Evolutionary conservation across 2,329 filamentous ascomycete species (phyloP).

Genomic region (Fusarium continuum): DNA sequence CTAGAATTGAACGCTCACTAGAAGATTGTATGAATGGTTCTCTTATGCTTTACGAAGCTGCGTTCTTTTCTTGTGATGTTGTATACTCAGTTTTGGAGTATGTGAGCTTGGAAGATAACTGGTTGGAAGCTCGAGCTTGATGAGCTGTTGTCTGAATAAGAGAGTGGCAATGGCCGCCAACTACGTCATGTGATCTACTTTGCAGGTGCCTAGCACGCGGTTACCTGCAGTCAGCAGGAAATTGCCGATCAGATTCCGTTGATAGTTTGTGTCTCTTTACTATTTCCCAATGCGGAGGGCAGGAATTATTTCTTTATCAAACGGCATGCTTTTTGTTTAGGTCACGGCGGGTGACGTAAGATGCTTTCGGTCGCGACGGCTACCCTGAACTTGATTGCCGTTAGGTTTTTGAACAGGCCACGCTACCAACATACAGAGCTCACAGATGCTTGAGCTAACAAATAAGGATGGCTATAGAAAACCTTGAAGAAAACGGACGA

Average conservation of each 20-base stretch:
- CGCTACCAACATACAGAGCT: too few relatives aligned
- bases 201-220: slow-evolving; percentile 28
- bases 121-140: not conserved
- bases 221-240: slow-evolving; percentile 31
- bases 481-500: too few relatives aligned
- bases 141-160: slow-evolving; percentile 27
- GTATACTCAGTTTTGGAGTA: not conserved
- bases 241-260: slow-evolving; percentile 38
- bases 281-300: slow-evolving; percentile 33
- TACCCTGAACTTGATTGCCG: slow-evolving; percentile 15
- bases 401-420: too few relatives aligned
- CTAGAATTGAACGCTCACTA: not conserved
- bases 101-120: not conserved
- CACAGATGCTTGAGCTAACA: too few relatives aligned
- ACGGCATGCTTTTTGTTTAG: slow-evolving; percentile 6
- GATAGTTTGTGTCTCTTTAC: slow-evolving; percentile 6
- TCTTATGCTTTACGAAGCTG: not conserved
- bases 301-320: slow-evolving; percentile 13
- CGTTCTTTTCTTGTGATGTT: not conserved
- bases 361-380: not conserved
- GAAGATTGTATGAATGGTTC: not conserved
- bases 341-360: slow-evolving; percentile 8
- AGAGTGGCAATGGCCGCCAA: slow-evolving; percentile 26
- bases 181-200: slow-evolving; percentile 37
- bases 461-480: too few relatives aligned